Conservation (phyloP, 106 monocot genomes). For the Vanilla planifolia region DNA sequence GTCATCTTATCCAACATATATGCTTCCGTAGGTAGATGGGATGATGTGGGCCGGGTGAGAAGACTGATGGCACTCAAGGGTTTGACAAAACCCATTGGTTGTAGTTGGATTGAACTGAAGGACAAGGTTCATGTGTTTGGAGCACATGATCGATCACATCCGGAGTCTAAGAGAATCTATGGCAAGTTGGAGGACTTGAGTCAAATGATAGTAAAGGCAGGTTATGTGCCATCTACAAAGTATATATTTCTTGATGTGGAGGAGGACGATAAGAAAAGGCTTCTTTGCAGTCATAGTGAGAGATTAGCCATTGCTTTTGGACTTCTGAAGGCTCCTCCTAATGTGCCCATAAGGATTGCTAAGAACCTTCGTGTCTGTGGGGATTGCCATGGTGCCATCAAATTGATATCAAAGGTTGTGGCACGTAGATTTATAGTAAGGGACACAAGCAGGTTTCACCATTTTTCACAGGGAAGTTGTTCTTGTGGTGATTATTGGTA, state of each 20-base stretch:
- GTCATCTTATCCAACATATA: constrained; percentile 45
- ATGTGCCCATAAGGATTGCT: constrained; percentile 31
- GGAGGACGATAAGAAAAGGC: constrained; percentile 31
- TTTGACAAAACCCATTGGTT: constrained; percentile 24
- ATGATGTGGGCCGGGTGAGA: constrained; percentile 31
- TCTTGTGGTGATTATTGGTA: constrained; percentile 48
- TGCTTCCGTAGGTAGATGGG: constrained; percentile 32
- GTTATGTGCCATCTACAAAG: constrained; percentile 29
- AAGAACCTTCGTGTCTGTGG: constrained; percentile 38
- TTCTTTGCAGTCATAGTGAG: constrained; percentile 39
- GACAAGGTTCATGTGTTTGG: constrained; percentile 31
- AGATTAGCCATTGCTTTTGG: constrained; percentile 51
- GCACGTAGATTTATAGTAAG: constrained; percentile 24
- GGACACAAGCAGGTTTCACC: constrained; percentile 37
- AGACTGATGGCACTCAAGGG: constrained; percentile 21
- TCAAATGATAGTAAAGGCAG: constrained; percentile 20
- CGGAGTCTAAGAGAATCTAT: constrained; percentile 20
- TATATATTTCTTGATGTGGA: constrained; percentile 33
- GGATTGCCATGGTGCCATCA: constrained; percentile 37
- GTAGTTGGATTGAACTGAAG: constrained; percentile 44
- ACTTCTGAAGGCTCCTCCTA: constrained; percentile 29
- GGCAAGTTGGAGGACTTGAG: constrained; percentile 15
- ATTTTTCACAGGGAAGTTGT: constrained; percentile 26
- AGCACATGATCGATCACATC: constrained; percentile 32
- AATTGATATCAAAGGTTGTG: constrained; percentile 37